phyloP scores from a whole-genome alignment of 306 rosid species.

The Boehmeria nivea region DNA sequence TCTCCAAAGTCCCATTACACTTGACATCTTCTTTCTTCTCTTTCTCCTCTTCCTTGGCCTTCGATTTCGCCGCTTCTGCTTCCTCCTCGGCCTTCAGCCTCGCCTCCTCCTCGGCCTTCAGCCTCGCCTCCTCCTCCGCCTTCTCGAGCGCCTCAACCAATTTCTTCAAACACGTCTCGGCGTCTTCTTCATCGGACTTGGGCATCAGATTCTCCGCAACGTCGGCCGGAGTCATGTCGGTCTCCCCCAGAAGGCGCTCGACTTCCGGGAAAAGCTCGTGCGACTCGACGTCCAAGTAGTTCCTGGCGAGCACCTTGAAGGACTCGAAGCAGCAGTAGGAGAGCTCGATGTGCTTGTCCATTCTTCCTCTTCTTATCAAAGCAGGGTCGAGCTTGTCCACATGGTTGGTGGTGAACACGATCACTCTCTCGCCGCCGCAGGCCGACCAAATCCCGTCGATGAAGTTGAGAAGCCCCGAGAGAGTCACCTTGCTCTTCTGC shows the following conservation, averaged over 20 bases:
- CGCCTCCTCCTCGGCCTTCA: conserved; percentile 31
- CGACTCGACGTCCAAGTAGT: conserved; percentile 47
- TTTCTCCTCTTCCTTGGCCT: not conserved
- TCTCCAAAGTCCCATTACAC: not conserved
- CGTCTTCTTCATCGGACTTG: conserved; percentile 35
- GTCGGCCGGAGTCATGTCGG: conserved; percentile 55
- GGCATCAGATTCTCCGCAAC: conserved; percentile 73
- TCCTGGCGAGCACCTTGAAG: conserved; percentile 56
- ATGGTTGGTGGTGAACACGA: conserved; percentile 59
- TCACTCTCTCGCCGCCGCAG: conserved; percentile 58
- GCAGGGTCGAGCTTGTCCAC: conserved; percentile 65
- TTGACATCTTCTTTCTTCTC: not conserved
- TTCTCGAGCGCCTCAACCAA: conserved; percentile 44
- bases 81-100: not conserved
- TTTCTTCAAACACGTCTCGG: conserved; percentile 31
- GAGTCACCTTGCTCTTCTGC: conserved; percentile 41
- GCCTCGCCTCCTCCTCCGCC: conserved; percentile 32
- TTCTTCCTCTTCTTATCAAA: conserved; percentile 54
- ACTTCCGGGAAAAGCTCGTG: conserved; percentile 34
- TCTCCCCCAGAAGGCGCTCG: conserved; percentile 30
- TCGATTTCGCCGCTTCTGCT: not conserved
- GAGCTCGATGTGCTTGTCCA: conserved; percentile 70
- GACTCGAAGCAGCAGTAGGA: conserved; percentile 59
- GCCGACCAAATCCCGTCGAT: conserved; percentile 85
- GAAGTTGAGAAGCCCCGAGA: conserved; percentile 57